Conservation (phyloP, 805 yeast genomes). For the Metahyphopichia silvanorum region DNA sequence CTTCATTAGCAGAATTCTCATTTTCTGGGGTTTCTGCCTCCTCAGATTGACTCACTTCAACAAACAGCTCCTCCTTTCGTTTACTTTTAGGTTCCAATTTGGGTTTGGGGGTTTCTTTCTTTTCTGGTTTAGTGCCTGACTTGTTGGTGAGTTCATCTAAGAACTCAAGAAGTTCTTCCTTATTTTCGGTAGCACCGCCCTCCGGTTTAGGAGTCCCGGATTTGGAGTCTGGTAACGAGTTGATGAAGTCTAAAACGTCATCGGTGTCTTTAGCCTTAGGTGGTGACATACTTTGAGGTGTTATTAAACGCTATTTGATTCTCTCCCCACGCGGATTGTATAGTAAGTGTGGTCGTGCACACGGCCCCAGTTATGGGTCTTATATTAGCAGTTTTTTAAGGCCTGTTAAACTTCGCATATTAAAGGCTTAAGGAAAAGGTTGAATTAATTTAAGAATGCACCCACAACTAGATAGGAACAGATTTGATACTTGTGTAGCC, state of each 20-base stretch:
- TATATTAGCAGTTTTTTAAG: too few relatives aligned
- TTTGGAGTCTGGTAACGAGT: slow-evolving; percentile 67
- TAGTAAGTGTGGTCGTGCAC: too few relatives aligned
- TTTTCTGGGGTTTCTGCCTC: slow-evolving; percentile 2
- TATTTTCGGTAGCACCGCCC: slow-evolving; percentile 32
- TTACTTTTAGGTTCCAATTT: slow-evolving; percentile 13
- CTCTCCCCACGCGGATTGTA: too few relatives aligned
- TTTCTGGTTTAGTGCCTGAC: slow-evolving; percentile 25
- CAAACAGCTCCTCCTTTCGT: background rate
- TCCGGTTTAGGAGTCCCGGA: slow-evolving; percentile 27
- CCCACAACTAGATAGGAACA: slow-evolving; percentile 42
- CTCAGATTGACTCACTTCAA: slow-evolving; percentile 1
- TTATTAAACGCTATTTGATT: background rate
- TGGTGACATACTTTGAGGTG: slow-evolving; percentile 7
- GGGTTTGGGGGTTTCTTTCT: slow-evolving; percentile 8
- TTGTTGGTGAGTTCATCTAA: slow-evolving; percentile 56
- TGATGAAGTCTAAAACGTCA: slow-evolving; percentile 77
- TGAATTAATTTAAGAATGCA: too few relatives aligned
- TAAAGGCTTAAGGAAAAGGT: too few relatives aligned
- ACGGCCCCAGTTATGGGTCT: too few relatives aligned
- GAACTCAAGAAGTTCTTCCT: slow-evolving; percentile 53
- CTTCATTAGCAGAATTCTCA: slow-evolving; percentile 10
- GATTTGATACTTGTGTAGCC: slow-evolving; percentile 62
- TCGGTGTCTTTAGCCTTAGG: slow-evolving; percentile 50
- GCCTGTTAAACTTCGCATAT: too few relatives aligned